phyloP scores from a whole-genome alignment of 352 stramenopile genomes.

The Globisporangium paddicum region DNA sequence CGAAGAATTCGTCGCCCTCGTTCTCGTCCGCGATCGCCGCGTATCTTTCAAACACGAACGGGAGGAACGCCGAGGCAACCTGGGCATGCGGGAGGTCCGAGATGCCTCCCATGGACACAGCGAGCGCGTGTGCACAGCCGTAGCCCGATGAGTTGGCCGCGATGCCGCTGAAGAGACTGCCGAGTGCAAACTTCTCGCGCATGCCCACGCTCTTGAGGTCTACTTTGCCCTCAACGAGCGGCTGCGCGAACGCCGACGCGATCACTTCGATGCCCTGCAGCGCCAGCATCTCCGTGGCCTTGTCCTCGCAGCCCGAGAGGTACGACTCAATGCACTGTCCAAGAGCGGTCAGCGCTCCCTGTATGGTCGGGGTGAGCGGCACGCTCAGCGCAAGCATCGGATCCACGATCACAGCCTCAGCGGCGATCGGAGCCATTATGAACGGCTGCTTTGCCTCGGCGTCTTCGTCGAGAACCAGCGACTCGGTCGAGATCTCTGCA shows the following conservation, averaged over 20 bases:
- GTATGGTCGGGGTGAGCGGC: constrained; percentile 42
- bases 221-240: constrained; percentile 57
- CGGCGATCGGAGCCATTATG: constrained; percentile 30
- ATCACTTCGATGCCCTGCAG: constrained; percentile 59
- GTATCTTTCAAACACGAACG: constrained; percentile 69
- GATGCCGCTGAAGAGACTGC: constrained; percentile 53
- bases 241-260: constrained; percentile 40
- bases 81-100: constrained; percentile 64
- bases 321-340: constrained; percentile 77
- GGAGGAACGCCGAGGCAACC: constrained; percentile 50
- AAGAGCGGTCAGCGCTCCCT: constrained; percentile 57
- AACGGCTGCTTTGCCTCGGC: constrained; percentile 56
- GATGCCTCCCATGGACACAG: constrained; percentile 60
- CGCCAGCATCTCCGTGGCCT: constrained; percentile 35
- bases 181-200: constrained; percentile 49
- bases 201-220: constrained; percentile 51
- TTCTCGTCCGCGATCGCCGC: constrained; percentile 46
- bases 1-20: constrained; percentile 61
- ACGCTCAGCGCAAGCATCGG: constrained; percentile 62
- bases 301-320: constrained; percentile 40
- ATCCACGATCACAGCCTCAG: constrained; percentile 63
- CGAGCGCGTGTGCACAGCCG: constrained; percentile 46
- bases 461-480: constrained; percentile 63
- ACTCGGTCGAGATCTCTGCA: constrained; percentile 43
- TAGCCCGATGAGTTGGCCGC: constrained; percentile 48